Base-by-base conservation (phyloP, 208 protist genomes). In the Angomonas ambiguus region DNA sequence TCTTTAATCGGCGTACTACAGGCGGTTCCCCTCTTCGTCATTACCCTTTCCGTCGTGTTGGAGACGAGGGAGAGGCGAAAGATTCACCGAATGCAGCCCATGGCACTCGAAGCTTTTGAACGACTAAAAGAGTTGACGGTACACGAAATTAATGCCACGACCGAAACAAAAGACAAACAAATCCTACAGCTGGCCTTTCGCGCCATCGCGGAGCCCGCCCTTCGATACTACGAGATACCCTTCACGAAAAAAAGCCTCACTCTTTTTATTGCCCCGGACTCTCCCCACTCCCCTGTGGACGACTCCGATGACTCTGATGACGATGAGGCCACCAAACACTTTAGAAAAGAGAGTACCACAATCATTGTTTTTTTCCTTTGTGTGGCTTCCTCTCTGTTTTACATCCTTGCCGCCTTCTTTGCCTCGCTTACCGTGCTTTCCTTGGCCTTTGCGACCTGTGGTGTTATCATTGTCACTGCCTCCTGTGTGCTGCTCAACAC, bases 321-420 rank as follows among this genome's bases (percentile, higher is more conserved):
- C 31, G 62, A 35, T 2, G 51, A 73, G 6, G 55, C 60, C 8
- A 25, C 10, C 31, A 49, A 60, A 35, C 48, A 56, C 13, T 71
- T 65, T 6, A 68, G 53, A 4, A 75, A 77, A 16, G 69, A 91
- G 30, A 65, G 60, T 3, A 74, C 73, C 25, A 71, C 72, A 8
- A 42, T 79, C n/a, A 82, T 94, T 51, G 71, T 90, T 11, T 79
- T 91, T 28, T 66, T 94, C 41, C 72, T 90, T 51, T 72, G 75
- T 42, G 85, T 71, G 60, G 67, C 83, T 13, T 90, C 82, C 2
- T 73, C 74, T 18, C 60, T 76, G 45, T 71, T 87, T 32, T 94
- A 84, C 62, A 68, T 89, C 8, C 62, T 91, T 32, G 74, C 80
- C 0, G 76, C 88, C 42, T 83, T 90, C 65, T 82, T 75, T 51